Conservation (phyloP, 352 stramenopile genomes). For the Phytophthora nicotianae region DNA sequence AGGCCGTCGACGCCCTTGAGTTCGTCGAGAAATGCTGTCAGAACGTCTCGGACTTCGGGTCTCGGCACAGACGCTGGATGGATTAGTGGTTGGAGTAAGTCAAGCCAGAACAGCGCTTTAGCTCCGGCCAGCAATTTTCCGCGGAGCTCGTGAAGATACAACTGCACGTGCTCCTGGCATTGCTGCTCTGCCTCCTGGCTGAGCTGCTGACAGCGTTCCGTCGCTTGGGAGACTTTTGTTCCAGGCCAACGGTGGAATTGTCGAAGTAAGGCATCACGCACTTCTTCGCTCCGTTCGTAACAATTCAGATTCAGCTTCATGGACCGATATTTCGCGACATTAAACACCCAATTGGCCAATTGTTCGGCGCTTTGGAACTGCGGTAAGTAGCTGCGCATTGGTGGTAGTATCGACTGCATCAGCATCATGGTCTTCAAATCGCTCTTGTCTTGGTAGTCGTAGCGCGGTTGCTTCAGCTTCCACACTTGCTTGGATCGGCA, state of each 20-base stretch:
- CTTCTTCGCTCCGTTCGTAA: constrained; percentile 18
- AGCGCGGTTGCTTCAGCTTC: constrained; percentile 7
- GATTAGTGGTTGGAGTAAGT: constrained; percentile 23
- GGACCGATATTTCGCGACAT: constrained; percentile 19
- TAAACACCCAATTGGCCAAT: constrained; percentile 31
- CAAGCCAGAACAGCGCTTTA: constrained; percentile 36
- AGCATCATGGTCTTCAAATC: not conserved
- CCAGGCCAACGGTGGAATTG: constrained; percentile 39
- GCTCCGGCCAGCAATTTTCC: constrained; percentile 18
- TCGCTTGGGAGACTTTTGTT: constrained; percentile 13
- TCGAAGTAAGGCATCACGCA: constrained; percentile 31
- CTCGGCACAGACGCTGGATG: constrained; percentile 10
- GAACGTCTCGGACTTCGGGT: constrained; percentile 22
- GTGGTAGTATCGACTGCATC: not conserved
- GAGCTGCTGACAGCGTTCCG: constrained; percentile 6
- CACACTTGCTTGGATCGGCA: constrained; percentile 3
- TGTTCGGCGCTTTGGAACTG: constrained; percentile 11
- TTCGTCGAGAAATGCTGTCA: constrained; percentile 29
- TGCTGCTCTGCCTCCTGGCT: constrained; percentile 11
- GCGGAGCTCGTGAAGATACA: constrained; percentile 32
- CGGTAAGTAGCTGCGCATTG: not conserved
- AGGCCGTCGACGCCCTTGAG: constrained; percentile 26
- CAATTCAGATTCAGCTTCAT: constrained; percentile 28
- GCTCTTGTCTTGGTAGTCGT: not conserved
- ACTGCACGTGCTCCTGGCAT: constrained; percentile 31